Conservation (phyloP, 441 rosid species). For the Eruca vesicaria region DNA sequence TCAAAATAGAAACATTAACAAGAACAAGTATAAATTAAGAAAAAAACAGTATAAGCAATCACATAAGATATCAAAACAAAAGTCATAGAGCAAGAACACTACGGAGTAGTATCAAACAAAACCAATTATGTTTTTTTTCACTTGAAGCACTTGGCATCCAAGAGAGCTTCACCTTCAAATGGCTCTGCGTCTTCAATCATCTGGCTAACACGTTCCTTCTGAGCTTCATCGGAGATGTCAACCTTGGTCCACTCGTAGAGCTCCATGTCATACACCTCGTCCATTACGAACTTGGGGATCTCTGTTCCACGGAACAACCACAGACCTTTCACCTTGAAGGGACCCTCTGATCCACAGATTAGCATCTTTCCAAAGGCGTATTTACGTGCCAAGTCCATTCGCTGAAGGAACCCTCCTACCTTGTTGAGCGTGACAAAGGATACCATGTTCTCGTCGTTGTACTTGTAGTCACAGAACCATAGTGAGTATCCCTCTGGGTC, state of each 20-base stretch:
- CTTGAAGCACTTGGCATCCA: conserved; percentile 98
- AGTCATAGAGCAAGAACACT: conserved; percentile 16
- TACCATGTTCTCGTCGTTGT: conserved; percentile 87
- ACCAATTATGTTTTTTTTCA: conserved; percentile 29
- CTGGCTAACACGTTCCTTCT: conserved; percentile 88
- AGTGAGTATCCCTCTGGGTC: conserved; percentile 95
- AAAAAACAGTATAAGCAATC: conserved; percentile 8
- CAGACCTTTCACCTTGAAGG: conserved; percentile 88
- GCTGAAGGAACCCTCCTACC: conserved; percentile 88
- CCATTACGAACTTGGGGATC: conserved; percentile 73
- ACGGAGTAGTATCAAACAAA: not conserved
- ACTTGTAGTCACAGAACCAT: conserved; percentile 96
- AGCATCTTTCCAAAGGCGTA: conserved; percentile 95
- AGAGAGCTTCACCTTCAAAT: conserved; percentile 83
- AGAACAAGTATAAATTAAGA: not conserved
- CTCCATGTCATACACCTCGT: conserved; percentile 97
- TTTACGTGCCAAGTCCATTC: conserved; percentile 94
- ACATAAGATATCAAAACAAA: conserved; percentile 9
- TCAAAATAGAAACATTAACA: not conserved
- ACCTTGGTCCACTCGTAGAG: conserved; percentile 90
- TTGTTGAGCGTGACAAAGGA: conserved; percentile 87
- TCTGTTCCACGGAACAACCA: conserved; percentile 95
- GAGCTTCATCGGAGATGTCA: conserved; percentile 73
- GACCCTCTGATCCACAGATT: conserved; percentile 68
- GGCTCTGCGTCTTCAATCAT: conserved; percentile 95